These are phyloP conservation scores for Amesomyces nigricolor DNA, from an alignment of 2,329 filamentous ascomycete species.

Conservation along the genomic window DNA sequence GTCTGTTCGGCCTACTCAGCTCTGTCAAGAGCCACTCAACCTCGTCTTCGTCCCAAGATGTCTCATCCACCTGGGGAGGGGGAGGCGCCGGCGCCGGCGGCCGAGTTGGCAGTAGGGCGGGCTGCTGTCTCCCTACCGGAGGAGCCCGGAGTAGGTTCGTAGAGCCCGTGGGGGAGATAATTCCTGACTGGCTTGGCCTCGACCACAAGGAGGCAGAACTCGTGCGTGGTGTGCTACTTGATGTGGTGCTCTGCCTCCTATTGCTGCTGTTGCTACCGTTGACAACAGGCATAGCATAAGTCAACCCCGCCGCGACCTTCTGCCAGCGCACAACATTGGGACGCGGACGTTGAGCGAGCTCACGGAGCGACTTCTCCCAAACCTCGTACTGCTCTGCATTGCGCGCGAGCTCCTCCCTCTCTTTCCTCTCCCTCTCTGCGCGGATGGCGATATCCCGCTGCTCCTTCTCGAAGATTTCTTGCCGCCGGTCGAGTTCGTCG, in stretches of 20 bases:
- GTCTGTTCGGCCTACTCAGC: neutral
- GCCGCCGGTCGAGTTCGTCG: constrained; percentile 2
- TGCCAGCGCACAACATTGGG: constrained; percentile 6
- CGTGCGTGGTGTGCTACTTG: neutral
- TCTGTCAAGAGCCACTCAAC: constrained; percentile 5
- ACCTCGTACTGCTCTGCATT: neutral
- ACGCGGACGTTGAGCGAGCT: neutral
- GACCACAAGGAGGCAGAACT: too few species aligned
- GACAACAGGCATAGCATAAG: neutral
- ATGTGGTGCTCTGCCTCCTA: neutral
- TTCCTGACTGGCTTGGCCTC: too few species aligned
- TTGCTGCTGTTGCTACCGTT: neutral
- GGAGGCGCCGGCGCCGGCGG: neutral
- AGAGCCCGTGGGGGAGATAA: too few species aligned
- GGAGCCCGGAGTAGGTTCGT: too few species aligned
- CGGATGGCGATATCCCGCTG: constrained; percentile 7
- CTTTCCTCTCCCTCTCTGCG: neutral
- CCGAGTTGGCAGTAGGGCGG: neutral
- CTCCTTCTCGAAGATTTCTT: constrained; percentile 1
- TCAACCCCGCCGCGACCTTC: neutral
- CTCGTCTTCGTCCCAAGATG: constrained; percentile 5
- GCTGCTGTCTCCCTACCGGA: too few species aligned
- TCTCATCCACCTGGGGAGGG: neutral
- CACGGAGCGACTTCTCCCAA: neutral
- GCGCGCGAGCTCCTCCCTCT: neutral